Conservation (phyloP, 2,329 filamentous ascomycete species). For the Corynespora cassiicola region DNA sequence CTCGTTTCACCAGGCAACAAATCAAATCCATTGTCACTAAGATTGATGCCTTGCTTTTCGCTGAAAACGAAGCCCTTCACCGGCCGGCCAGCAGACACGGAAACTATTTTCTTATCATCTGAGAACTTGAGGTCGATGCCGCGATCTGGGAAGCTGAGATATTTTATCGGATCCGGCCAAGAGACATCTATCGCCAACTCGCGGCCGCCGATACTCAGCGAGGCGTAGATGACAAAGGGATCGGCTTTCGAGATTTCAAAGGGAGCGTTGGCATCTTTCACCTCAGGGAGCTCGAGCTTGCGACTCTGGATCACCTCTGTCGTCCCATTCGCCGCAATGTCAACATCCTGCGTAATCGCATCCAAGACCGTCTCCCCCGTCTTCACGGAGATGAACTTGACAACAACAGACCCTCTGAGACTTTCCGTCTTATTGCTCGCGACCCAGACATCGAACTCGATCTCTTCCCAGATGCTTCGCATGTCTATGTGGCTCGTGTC, state of each 20-base stretch:
- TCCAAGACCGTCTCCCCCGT: slow-evolving; percentile 15
- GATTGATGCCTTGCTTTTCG: slow-evolving; percentile 21
- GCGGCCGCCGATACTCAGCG: slow-evolving; percentile 12
- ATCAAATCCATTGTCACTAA: slow-evolving; percentile 39
- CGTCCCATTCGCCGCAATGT: slow-evolving; percentile 21
- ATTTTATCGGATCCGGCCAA: slow-evolving; percentile 32
- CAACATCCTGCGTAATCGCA: slow-evolving; percentile 5
- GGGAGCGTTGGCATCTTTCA: slow-evolving; percentile 11
- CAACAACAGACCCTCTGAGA: slow-evolving; percentile 10
- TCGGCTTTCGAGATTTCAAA: slow-evolving; percentile 17
- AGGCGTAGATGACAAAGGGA: slow-evolving; percentile 23
- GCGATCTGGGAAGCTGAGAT: slow-evolving; percentile 20
- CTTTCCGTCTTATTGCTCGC: slow-evolving; percentile 12
- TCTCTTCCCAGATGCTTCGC: slow-evolving; percentile 20
- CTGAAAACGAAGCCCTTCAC: slow-evolving; percentile 28
- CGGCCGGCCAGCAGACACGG: slow-evolving; percentile 17
- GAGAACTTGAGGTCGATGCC: slow-evolving; percentile 14
- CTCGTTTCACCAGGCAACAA: slow-evolving; percentile 26
- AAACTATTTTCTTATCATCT: slow-evolving; percentile 8
- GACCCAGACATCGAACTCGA: slow-evolving; percentile 27
- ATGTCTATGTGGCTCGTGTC: slow-evolving; percentile 37
- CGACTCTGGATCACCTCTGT: slow-evolving; percentile 19
- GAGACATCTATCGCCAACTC: slow-evolving; percentile 19
- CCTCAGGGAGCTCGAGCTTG: slow-evolving; percentile 8
- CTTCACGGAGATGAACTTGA: slow-evolving; percentile 21